A percentile compares a stretch with the other conserved stretches of the same genome.
These are phyloP conservation scores for Lactuca sativa DNA, from an alignment of 129 eudicot species.

Conservation along the genomic window DNA sequence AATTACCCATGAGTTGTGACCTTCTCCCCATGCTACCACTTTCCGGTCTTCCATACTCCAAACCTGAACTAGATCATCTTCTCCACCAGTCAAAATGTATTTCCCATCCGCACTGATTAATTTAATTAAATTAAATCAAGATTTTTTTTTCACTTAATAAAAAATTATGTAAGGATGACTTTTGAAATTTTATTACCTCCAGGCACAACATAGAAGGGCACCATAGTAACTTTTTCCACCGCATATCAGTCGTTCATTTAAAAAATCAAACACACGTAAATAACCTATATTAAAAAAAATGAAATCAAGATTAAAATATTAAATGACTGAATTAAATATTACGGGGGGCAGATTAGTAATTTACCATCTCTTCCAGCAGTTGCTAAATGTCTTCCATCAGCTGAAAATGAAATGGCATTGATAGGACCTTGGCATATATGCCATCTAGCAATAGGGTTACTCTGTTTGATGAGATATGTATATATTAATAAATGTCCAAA, in stretches of 20 bases:
- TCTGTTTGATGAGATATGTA: constrained; percentile 35
- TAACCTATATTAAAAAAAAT: constrained; percentile 47
- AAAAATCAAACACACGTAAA: constrained; percentile 80
- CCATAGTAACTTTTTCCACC: too few relatives aligned
- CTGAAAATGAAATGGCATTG: constrained; percentile 65
- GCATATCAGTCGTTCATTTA: constrained; percentile 69
- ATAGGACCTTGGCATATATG: constrained; percentile 86
- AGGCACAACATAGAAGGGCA: constrained; percentile 88
- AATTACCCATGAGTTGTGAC: constrained; percentile 93
- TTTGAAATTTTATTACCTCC: constrained; percentile 55
- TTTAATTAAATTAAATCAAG: background rate
- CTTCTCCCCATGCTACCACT: constrained; percentile 97
- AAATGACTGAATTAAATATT: background rate
- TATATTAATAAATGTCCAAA: background rate
- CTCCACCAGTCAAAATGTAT: constrained; percentile 88
- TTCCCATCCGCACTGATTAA: constrained; percentile 72
- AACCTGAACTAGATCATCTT: constrained; percentile 93
- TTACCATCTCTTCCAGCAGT: constrained; percentile 96
- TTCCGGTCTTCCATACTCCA: constrained; percentile 96
- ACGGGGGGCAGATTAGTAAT: background rate
- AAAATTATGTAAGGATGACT: constrained; percentile 8
- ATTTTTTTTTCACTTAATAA: background rate
- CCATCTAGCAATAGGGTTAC: constrained; percentile 87
- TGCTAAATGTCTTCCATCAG: constrained; percentile 74
- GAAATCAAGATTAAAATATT: constrained; percentile 1